A percentile compares a stretch with the other conserved stretches of the same genome.
Conservation (phyloP, 371 early-diverging fungal genomes). For the Mortierella sp. region DNA sequence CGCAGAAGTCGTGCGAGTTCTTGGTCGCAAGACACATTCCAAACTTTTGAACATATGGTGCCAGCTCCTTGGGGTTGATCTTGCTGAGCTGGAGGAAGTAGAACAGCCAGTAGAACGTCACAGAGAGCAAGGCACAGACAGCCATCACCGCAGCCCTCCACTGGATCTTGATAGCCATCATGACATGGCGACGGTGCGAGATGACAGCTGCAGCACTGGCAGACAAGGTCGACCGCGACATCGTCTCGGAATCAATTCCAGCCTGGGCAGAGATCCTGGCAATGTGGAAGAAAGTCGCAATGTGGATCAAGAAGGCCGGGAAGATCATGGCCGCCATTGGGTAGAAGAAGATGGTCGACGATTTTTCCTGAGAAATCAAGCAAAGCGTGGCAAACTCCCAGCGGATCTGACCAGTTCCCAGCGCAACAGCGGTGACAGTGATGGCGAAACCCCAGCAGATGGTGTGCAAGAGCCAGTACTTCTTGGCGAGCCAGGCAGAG, state of each 20-base stretch:
- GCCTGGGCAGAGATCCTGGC: constrained; percentile 62
- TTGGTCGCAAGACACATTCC: constrained; percentile 60
- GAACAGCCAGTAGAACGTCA: constrained; percentile 67
- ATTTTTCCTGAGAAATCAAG: constrained; percentile 60
- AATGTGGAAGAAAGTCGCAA: constrained; percentile 71
- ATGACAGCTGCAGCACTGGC: constrained; percentile 52
- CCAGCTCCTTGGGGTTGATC: constrained; percentile 40
- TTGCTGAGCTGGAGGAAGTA: constrained; percentile 65
- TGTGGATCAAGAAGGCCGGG: constrained; percentile 67
- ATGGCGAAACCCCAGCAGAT: constrained; percentile 74
- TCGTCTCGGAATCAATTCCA: constrained; percentile 58
- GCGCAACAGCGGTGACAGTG: constrained; percentile 60
- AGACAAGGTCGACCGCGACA: constrained; percentile 57
- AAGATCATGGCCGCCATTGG: constrained; percentile 68
- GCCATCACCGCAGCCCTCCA: constrained; percentile 75
- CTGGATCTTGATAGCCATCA: constrained; percentile 70
- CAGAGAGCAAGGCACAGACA: constrained; percentile 59
- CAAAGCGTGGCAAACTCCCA: constrained; percentile 70
- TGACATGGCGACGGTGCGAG: constrained; percentile 64
- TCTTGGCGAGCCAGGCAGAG: constrained; percentile 66
- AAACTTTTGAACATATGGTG: constrained; percentile 56
- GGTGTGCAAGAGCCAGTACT: constrained; percentile 60
- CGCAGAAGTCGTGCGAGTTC: constrained; percentile 56
- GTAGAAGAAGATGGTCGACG: constrained; percentile 68
- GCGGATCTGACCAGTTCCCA: constrained; percentile 63